Percentiles rank a stretch among this genome's conserved stretches.
phyloP scores from a whole-genome alignment of 2,329 filamentous ascomycete genomes.

The Penicillium sp. region DNA sequence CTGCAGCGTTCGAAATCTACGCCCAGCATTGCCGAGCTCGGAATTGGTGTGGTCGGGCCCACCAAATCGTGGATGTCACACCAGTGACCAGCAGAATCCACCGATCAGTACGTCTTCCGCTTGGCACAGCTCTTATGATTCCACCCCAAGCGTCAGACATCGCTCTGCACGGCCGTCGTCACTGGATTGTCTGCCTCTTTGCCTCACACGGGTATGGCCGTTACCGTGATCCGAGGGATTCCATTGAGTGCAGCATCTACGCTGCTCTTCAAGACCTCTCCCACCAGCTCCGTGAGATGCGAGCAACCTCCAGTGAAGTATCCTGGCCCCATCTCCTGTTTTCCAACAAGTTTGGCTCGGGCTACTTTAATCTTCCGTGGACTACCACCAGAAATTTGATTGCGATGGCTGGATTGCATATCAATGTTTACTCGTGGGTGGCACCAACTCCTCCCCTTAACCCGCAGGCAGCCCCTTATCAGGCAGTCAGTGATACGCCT shows the following conservation, averaged over 20 bases:
- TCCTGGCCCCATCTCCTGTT: constrained; percentile 33
- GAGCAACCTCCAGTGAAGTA: not conserved
- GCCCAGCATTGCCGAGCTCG: constrained; percentile 46
- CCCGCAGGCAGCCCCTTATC: no score
- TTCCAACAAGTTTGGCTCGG: constrained; percentile 61
- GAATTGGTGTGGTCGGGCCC: constrained; percentile 1
- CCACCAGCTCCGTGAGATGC: constrained; percentile 35
- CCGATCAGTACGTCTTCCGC: constrained; percentile 27
- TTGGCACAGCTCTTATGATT: constrained; percentile 57
- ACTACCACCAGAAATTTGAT: constrained; percentile 49
- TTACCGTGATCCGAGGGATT: constrained; percentile 37
- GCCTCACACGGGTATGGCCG: constrained; percentile 55
- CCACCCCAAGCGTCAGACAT: constrained; percentile 48
- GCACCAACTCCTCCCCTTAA: not conserved
- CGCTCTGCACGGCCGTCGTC: constrained; percentile 29
- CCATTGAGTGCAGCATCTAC: constrained; percentile 52
- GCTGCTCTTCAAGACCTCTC: constrained; percentile 54
- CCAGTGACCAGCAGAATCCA: not conserved
- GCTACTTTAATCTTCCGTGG: constrained; percentile 60
- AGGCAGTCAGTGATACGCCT: no score
- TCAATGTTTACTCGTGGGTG: constrained; percentile 31
- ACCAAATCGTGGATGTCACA: not conserved
- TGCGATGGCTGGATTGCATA: constrained; percentile 37
- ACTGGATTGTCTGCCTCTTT: constrained; percentile 63
- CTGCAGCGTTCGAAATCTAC: constrained; percentile 53